Base-by-base conservation (phyloP, 352 stramenopile species). In the Aphanomyces euteiches region DNA sequence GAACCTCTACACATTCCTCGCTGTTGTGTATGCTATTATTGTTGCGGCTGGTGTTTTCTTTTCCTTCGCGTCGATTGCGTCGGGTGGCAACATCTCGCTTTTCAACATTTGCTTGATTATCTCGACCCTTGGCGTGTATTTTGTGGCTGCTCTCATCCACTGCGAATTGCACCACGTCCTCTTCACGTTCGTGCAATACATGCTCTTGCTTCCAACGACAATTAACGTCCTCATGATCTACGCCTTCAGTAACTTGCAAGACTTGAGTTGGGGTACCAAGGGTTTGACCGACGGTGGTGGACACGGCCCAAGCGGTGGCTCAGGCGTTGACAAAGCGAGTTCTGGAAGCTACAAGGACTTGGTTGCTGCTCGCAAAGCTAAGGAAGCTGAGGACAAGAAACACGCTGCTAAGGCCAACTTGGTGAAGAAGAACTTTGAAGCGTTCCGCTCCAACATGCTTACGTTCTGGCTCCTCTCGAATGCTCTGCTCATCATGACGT, bases 311-410 rank as follows among this genome's bases (percentile, higher is more conserved):
- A n/a, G 10, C 17, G 4, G 6, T 4, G 63, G 7, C 1, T 68
- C 66, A 1, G 73, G 74, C 0, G 63, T 78, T 3, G 83, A 93
- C 40, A 82, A 92, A 19, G 77, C 77, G 1, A 84, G 92, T 56
- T 91, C 90, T 50, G 84, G 84, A 0, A 83, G 92, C 71, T 95
- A 92, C 66, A 91, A 90, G 58, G 87, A 93, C 45, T 80, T 95
- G 39, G 78, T 95, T 6, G 82, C 82, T 38, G 90, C 92, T 73
- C 87, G 86, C 41, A 81, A 83, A 38, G 83, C 84, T 0, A 57
- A 89, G 40, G 84, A 95, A 53, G 85, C 90, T 12, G 79, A 83
- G 17, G 79, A 78, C 17, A 78, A 81, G 13, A 83, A 93, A 28
- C 80, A 89, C 36, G 78, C 76, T 15, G 68, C 75, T 56, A 81